These are phyloP conservation scores for Gaeumannomyces sp. DNA, from an alignment of 2,329 filamentous ascomycete species.

Conservation along the genomic window DNA sequence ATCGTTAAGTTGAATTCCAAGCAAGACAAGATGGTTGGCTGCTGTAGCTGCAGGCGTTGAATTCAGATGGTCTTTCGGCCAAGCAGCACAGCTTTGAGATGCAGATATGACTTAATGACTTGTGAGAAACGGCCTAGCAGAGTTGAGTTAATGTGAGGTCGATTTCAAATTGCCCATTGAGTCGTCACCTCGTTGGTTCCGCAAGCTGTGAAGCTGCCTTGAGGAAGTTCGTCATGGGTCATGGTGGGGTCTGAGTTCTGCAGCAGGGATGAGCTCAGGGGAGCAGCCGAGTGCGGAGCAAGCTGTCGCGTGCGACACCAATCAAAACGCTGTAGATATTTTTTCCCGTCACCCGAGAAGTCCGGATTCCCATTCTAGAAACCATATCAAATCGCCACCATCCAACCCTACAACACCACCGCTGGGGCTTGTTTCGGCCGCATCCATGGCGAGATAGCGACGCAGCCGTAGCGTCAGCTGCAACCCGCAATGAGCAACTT, in stretches of 20 bases:
- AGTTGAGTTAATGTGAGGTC: no score
- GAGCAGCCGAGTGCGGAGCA: not conserved
- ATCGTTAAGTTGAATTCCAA: not conserved
- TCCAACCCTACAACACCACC: not conserved
- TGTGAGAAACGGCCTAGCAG: no score
- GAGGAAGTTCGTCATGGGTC: not conserved
- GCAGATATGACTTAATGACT: no score
- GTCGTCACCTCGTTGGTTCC: not conserved
- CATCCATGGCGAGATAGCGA: not conserved
- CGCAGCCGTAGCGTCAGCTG: constrained; percentile 5
- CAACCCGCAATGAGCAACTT: constrained; percentile 5
- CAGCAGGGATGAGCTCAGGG: not conserved
- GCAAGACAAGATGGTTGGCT: no score
- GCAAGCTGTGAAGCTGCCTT: not conserved
- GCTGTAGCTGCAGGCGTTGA: no score
- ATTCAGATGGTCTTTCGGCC: no score
- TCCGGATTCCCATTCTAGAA: no score
- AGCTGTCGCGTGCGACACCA: not conserved
- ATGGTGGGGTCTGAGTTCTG: not conserved
- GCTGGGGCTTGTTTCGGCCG: not conserved
- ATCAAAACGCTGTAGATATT: not conserved
- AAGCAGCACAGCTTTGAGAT: no score
- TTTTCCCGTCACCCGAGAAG: not conserved
- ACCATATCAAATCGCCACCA: not conserved
- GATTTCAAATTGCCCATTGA: not conserved